Conservation (phyloP, 106 monocot species). For the Phalaenopsis equestris region DNA sequence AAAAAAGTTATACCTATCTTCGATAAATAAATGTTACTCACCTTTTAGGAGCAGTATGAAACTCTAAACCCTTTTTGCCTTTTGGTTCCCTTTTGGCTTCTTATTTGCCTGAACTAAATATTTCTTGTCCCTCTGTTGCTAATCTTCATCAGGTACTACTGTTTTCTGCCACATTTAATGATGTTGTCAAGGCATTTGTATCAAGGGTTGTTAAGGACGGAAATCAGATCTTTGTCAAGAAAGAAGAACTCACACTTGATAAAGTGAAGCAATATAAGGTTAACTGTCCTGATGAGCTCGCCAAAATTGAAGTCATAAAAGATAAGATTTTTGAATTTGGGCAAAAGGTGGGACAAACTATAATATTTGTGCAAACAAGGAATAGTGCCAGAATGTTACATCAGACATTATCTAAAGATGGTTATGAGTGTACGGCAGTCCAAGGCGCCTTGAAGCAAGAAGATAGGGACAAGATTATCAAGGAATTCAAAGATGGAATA, state of each 20-base stretch:
- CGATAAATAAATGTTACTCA: too few species aligned
- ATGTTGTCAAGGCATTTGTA: slow-evolving; percentile 70
- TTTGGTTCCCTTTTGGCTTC: not conserved
- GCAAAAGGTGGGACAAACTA: slow-evolving; percentile 83
- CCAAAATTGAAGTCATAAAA: slow-evolving; percentile 78
- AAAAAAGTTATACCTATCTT: too few species aligned
- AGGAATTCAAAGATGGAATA: slow-evolving; percentile 80
- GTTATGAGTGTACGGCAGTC: slow-evolving; percentile 85
- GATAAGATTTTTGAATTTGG: slow-evolving; percentile 88
- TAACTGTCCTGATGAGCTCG: slow-evolving; percentile 65
- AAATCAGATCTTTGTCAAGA: slow-evolving; percentile 85
- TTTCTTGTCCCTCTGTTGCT: slow-evolving; percentile 2
- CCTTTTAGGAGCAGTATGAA: too few species aligned
- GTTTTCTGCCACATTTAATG: slow-evolving; percentile 93
- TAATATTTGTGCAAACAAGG: slow-evolving; percentile 86
- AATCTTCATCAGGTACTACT: slow-evolving; percentile 58
- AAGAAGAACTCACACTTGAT: slow-evolving; percentile 77
- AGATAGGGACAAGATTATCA: slow-evolving; percentile 74
- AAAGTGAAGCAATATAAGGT: slow-evolving; percentile 93
- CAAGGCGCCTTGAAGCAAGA: slow-evolving; percentile 78
- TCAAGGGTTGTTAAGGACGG: slow-evolving; percentile 57
- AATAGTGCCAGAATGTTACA: slow-evolving; percentile 71
- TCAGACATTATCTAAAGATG: slow-evolving; percentile 43
- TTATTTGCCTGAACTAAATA: not conserved
- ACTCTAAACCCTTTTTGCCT: not conserved